These are phyloP conservation scores for Erodium maritimum DNA, from an alignment of 345 rosid genomes.

Conservation along the genomic window DNA sequence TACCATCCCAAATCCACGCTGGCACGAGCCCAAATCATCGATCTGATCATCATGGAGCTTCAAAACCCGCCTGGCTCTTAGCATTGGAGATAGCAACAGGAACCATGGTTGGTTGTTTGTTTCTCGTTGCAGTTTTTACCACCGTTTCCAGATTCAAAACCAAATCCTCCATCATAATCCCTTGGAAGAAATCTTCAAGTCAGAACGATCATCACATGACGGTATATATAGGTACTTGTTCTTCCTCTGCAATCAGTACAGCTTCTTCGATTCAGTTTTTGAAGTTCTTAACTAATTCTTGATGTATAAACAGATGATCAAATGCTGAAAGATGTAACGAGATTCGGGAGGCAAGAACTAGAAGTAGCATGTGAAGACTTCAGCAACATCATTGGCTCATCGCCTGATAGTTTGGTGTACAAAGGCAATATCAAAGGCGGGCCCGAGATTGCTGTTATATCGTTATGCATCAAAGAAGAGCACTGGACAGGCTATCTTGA, in stretches of 20 bases:
- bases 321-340: slow-evolving; percentile 64
- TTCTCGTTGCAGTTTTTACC: slow-evolving; percentile 48
- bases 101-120: slow-evolving; percentile 56
- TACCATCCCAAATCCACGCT: slow-evolving; percentile 36
- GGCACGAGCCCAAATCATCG: slow-evolving; percentile 28
- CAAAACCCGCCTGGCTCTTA: slow-evolving; percentile 78
- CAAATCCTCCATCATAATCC: slow-evolving; percentile 75
- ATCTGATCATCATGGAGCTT: slow-evolving; percentile 35
- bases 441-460: slow-evolving; percentile 91
- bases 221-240: slow-evolving; percentile 72
- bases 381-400: slow-evolving; percentile 92
- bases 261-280: too few relatives aligned
- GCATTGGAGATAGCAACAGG: slow-evolving; percentile 78
- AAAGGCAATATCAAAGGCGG: slow-evolving; percentile 88
- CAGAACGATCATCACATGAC: slow-evolving; percentile 61
- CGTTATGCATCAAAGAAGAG: slow-evolving; percentile 78
- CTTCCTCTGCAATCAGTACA: too few relatives aligned
- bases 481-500: slow-evolving; percentile 93
- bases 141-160: slow-evolving; percentile 59
- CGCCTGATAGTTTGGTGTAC: slow-evolving; percentile 85
- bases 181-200: slow-evolving; percentile 88
- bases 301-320: slow-evolving; percentile 53
- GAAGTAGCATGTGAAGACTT: slow-evolving; percentile 99
- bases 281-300: too few relatives aligned
- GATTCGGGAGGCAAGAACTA: slow-evolving; percentile 82